Evolutionary conservation across 441 rosid species (phyloP).

Genomic region (Pelargonium cotyledonis): DNA sequence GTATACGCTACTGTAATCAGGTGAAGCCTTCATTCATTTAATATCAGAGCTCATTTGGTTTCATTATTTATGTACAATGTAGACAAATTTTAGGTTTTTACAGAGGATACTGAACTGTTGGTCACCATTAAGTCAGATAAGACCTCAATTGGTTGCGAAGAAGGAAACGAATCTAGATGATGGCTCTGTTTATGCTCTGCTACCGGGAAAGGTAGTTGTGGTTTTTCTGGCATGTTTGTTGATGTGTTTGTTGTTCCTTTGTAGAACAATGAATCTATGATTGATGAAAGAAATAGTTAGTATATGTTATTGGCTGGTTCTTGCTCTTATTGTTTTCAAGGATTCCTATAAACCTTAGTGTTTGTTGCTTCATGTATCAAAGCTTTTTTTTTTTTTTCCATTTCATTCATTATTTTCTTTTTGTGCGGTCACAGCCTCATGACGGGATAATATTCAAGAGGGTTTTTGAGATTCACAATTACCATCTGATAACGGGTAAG

Average conservation of each 20-base stretch:
- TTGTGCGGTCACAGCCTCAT: background rate
- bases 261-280: background rate
- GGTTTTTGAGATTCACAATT: background rate
- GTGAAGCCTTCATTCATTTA: background rate
- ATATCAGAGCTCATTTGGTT: too few relatives aligned
- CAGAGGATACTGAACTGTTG: background rate
- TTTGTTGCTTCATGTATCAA: background rate
- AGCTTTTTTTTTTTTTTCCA: background rate
- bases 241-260: background rate
- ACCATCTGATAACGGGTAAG: background rate
- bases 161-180: background rate
- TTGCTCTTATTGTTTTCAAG: background rate
- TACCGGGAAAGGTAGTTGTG: background rate
- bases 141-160: background rate
- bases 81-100: background rate
- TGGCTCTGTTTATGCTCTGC: too few relatives aligned
- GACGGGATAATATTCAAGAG: background rate
- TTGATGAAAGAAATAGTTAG: background rate
- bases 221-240: background rate
- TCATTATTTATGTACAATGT: background rate
- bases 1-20: too few relatives aligned
- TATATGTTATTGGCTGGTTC: background rate
- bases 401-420: background rate
- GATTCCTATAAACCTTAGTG: background rate
- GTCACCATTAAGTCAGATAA: background rate